Percentiles rank a stretch among this genome's conserved stretches.
Evolutionary conservation across 2,329 filamentous ascomycete genomes (phyloP).

Genomic region (Epichloe brachyelytri): DNA sequence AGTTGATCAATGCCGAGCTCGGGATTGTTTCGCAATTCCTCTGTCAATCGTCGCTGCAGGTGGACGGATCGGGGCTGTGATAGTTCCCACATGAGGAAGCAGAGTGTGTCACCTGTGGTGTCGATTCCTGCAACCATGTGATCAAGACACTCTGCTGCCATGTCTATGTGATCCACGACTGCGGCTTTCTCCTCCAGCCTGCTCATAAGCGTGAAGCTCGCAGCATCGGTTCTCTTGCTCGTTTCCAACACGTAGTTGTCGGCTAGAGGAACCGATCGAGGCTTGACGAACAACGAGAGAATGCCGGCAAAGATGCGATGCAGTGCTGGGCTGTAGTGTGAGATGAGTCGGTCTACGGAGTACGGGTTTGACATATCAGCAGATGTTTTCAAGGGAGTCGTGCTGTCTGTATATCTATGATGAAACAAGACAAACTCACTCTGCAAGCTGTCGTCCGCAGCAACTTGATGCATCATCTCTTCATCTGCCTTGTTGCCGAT

Average conservation of each 20-base stretch:
- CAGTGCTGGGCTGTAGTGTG: conserved; percentile 41
- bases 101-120: conserved; percentile 56
- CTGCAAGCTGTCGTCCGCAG: conserved; percentile 53
- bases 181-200: conserved; percentile 40
- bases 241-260: conserved; percentile 45
- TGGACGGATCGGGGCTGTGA: conserved; percentile 42
- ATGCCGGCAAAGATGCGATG: conserved; percentile 33
- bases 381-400: neutral
- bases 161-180: conserved; percentile 37
- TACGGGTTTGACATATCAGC: neutral
- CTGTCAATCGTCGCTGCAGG: conserved; percentile 38
- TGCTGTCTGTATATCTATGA: neutral
- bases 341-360: conserved; percentile 41
- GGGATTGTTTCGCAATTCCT: conserved; percentile 35
- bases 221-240: conserved; percentile 30
- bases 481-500: conserved; percentile 42
- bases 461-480: conserved; percentile 54
- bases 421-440: conserved; percentile 26
- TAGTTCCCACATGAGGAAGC: conserved; percentile 59
- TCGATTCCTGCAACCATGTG: conserved; percentile 63
- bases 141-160: conserved; percentile 56
- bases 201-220: conserved; percentile 43
- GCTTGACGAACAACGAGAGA: conserved; percentile 36
- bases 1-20: conserved; percentile 33
- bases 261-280: conserved; percentile 44